Percentiles rank a stretch among this genome's conserved stretches.
phyloP scores from a whole-genome alignment of 2,329 filamentous ascomycete species.

The Ophiostoma piceae region DNA sequence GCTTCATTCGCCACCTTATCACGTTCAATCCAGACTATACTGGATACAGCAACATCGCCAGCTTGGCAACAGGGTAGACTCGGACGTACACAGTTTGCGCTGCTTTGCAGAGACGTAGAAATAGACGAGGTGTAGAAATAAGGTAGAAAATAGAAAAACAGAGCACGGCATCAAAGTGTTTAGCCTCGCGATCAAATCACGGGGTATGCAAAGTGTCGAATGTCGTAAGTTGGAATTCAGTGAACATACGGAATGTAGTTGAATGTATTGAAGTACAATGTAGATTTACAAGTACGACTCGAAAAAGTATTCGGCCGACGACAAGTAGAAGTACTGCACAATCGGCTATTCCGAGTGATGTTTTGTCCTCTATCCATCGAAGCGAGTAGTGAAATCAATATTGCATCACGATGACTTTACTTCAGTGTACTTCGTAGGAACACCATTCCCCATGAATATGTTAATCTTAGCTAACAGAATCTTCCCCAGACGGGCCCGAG shows the following conservation, averaged over 20 bases:
- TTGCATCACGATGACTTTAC: no score
- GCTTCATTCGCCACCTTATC: background rate
- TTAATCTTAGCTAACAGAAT: conserved; percentile 8
- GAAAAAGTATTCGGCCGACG: background rate
- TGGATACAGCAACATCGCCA: background rate
- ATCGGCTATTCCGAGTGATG: no score
- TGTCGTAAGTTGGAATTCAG: background rate
- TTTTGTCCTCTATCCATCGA: no score
- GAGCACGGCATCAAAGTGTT: background rate
- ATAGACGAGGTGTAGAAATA: no score
- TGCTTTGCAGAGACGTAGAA: no score
- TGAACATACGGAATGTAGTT: background rate
- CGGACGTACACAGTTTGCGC: background rate
- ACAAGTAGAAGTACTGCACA: background rate
- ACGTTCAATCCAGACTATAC: background rate
- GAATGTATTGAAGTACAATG: no score
- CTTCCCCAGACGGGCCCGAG: conserved; percentile 1
- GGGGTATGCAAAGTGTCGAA: background rate
- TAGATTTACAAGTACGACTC: background rate
- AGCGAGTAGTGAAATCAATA: no score
- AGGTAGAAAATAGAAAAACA: no score
- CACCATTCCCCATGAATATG: background rate
- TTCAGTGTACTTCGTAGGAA: background rate
- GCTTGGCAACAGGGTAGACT: background rate
- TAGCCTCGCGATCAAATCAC: background rate